Conservation (phyloP, 441 rosid species). For the Arabidopsis lyrata region DNA sequence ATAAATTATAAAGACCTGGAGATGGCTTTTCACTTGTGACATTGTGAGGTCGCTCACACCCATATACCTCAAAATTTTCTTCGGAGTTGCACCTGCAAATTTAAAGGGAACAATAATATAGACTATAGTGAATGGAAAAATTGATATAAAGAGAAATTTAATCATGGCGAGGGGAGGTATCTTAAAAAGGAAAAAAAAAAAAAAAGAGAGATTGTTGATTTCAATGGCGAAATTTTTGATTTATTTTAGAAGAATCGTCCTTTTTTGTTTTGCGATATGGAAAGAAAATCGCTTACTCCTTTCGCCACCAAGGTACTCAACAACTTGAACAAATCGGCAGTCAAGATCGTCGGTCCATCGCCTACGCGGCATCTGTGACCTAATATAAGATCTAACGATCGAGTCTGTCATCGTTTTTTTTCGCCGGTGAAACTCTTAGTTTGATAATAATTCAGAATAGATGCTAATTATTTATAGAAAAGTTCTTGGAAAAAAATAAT, state of each 20-base stretch:
- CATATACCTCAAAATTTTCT: conserved; percentile 54
- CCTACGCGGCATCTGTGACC: conserved; percentile 46
- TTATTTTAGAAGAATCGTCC: neutral
- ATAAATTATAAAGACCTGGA: conserved; percentile 47
- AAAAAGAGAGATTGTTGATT: neutral
- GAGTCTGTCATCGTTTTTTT: neutral
- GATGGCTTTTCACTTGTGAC: conserved; percentile 67
- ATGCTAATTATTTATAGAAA: neutral
- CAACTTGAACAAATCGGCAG: conserved; percentile 51
- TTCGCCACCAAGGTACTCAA: conserved; percentile 55
- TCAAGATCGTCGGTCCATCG: conserved; percentile 56
- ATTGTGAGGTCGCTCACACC: conserved; percentile 45
- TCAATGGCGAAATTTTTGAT: neutral
- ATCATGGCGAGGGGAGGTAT: neutral
- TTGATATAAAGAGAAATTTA: neutral
- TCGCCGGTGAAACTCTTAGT: neutral
- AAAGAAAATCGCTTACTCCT: conserved; percentile 43
- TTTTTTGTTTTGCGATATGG: neutral
- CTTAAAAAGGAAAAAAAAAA: neutral
- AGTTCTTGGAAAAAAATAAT: neutral
- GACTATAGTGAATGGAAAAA: neutral
- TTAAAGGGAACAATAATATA: neutral
- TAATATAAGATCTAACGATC: conserved; percentile 46
- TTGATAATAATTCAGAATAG: neutral
- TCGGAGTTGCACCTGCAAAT: conserved; percentile 56